Evolutionary conservation across 1,284 basidiomycete genomes (phyloP).

Genomic region (Bondarzewia mesenterica): DNA sequence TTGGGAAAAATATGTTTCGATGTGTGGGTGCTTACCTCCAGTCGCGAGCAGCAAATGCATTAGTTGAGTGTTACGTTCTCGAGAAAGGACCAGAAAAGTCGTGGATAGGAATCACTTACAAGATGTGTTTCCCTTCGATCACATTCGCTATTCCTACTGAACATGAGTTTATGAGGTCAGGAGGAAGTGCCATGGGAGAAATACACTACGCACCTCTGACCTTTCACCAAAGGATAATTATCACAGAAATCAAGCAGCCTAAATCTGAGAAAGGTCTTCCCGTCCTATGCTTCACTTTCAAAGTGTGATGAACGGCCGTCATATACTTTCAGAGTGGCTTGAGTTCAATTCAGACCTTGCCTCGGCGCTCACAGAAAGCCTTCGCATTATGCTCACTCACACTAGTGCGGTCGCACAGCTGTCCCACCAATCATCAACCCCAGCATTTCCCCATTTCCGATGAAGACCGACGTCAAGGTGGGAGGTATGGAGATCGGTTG

Average conservation of each 20-base stretch:
- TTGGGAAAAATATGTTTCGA: not conserved
- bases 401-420: constrained; percentile 58
- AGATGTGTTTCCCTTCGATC: constrained; percentile 29
- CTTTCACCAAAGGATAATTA: constrained; percentile 48
- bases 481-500: constrained; percentile 52
- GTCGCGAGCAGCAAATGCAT: not conserved
- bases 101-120: constrained; percentile 65
- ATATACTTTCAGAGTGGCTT: constrained; percentile 42
- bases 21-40: not conserved
- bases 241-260: constrained; percentile 64
- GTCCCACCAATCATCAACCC: constrained; percentile 70
- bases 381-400: constrained; percentile 61
- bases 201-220: constrained; percentile 9
- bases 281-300: not conserved
- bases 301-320: not conserved
- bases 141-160: not conserved
- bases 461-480: constrained; percentile 54
- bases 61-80: constrained; percentile 68
- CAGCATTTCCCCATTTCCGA: constrained; percentile 67
- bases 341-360: constrained; percentile 49
- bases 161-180: constrained; percentile 17
- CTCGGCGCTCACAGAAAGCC: constrained; percentile 50
- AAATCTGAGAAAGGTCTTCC: constrained; percentile 48
- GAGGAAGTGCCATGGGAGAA: constrained; percentile 79
- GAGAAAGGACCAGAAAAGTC: constrained; percentile 61